Percentiles rank a stretch among this genome's conserved stretches.
These are phyloP conservation scores for Rhodomyrtus psidioides DNA, from an alignment of 441 rosid genomes.

Conservation along the genomic window DNA sequence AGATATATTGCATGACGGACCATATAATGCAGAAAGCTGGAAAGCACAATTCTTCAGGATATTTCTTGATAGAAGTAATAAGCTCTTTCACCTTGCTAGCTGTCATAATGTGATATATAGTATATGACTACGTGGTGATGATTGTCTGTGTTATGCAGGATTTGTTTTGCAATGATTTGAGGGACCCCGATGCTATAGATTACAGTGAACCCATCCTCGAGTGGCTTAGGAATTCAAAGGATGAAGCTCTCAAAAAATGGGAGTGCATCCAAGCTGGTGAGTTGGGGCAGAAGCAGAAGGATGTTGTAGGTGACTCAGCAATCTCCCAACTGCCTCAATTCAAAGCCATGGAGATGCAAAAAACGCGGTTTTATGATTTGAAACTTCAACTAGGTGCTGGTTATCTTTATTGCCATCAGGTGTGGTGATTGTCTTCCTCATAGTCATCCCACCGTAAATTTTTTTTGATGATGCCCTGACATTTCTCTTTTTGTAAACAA, in stretches of 20 bases:
- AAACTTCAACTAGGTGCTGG: constrained; percentile 78
- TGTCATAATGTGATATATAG: neutral
- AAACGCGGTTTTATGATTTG: constrained; percentile 53
- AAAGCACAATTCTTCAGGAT: constrained; percentile 69
- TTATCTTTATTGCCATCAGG: constrained; percentile 91
- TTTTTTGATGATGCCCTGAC: neutral
- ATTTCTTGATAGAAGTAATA: constrained; percentile 81
- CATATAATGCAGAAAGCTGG: constrained; percentile 71
- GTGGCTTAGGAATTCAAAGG: constrained; percentile 65
- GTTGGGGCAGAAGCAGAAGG: constrained; percentile 47
- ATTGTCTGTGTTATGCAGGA: constrained; percentile 35
- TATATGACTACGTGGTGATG: neutral
- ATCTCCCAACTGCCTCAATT: constrained; percentile 46
- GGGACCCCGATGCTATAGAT: constrained; percentile 52
- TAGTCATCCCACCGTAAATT: neutral
- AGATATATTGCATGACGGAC: constrained; percentile 69
- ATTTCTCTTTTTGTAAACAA: neutral
- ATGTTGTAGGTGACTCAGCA: constrained; percentile 29
- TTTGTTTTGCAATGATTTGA: constrained; percentile 69
- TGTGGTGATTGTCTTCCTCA: constrained; percentile 3
- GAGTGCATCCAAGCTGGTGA: constrained; percentile 55
- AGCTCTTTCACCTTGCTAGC: neutral
- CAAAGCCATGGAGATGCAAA: constrained; percentile 51
- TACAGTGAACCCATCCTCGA: constrained; percentile 63
- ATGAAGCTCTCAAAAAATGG: constrained; percentile 72